A percentile compares a stretch with the other conserved stretches of the same genome.
phyloP scores from a whole-genome alignment of 106 monocot genomes.

The Posidonia australis region DNA sequence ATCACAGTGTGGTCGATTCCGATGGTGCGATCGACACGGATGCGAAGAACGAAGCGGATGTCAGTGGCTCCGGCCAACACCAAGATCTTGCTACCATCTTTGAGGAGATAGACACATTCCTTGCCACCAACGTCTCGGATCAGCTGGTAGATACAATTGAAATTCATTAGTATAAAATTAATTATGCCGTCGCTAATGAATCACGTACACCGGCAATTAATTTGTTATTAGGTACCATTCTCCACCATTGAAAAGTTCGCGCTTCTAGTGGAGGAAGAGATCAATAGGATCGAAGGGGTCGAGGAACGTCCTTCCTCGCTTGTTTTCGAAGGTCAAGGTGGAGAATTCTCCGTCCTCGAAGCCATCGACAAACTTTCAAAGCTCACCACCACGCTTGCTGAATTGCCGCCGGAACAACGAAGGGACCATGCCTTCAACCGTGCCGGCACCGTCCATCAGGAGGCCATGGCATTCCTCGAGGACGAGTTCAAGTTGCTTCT shows the following conservation, averaged over 20 bases:
- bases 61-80: neutral
- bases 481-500: constrained; percentile 51
- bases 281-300: constrained; percentile 22
- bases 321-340: constrained; percentile 1
- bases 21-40: too few species aligned
- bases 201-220: too few species aligned
- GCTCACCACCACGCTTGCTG: constrained; percentile 11
- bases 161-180: neutral
- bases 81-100: constrained; percentile 4
- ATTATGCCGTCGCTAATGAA: too few species aligned
- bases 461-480: constrained; percentile 54
- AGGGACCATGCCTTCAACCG: constrained; percentile 19
- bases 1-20: neutral
- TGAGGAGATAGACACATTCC: neutral
- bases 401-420: constrained; percentile 2
- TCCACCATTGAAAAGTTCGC: constrained; percentile 21
- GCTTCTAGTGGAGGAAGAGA: constrained; percentile 23
- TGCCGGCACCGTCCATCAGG: constrained; percentile 33
- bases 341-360: constrained; percentile 30
- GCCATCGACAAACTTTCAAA: constrained; percentile 26
- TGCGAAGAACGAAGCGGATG: too few species aligned
- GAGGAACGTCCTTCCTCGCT: constrained; percentile 14
- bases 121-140: too few species aligned
- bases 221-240: constrained; percentile 26
- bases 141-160: too few species aligned